Conservation (phyloP, 331 rosid genomes). For the Quercus phellos region DNA sequence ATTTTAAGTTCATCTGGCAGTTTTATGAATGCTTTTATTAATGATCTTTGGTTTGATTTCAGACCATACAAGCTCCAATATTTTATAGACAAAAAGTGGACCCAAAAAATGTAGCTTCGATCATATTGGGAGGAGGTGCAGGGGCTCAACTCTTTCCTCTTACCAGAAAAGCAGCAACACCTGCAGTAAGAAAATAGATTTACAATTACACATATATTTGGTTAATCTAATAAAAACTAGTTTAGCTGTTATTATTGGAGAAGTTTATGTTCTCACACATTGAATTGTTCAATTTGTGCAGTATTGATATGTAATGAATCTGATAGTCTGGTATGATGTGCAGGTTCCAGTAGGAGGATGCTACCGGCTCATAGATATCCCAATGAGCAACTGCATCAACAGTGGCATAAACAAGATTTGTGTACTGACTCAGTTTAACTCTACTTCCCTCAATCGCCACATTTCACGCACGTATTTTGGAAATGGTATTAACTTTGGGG, state of each 20-base stretch:
- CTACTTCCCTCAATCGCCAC: conserved; percentile 85
- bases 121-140: conserved; percentile 82
- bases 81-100: conserved; percentile 52
- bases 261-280: neutral
- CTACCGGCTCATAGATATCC: conserved; percentile 83
- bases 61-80: conserved; percentile 57
- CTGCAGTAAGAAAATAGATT: conserved; percentile 63
- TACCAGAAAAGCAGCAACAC: conserved; percentile 72
- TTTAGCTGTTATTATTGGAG: neutral
- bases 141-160: conserved; percentile 87
- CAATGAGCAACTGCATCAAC: conserved; percentile 89
- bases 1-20: neutral
- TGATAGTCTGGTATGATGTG: conserved; percentile 13
- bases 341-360: conserved; percentile 61
- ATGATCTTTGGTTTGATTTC: conserved; percentile 27
- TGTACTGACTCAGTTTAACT: conserved; percentile 87
- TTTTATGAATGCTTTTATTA: conserved; percentile 4
- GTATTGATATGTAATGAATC: neutral
- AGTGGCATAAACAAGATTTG: conserved; percentile 81
- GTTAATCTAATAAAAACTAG: neutral
- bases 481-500: conserved; percentile 63
- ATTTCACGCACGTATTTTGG: conserved; percentile 75
- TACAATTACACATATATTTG: neutral
- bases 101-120: conserved; percentile 73
- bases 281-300: neutral